phyloP scores from a whole-genome alignment of 768 basidiomycete genomes.

The Lactifluus pinguis region DNA sequence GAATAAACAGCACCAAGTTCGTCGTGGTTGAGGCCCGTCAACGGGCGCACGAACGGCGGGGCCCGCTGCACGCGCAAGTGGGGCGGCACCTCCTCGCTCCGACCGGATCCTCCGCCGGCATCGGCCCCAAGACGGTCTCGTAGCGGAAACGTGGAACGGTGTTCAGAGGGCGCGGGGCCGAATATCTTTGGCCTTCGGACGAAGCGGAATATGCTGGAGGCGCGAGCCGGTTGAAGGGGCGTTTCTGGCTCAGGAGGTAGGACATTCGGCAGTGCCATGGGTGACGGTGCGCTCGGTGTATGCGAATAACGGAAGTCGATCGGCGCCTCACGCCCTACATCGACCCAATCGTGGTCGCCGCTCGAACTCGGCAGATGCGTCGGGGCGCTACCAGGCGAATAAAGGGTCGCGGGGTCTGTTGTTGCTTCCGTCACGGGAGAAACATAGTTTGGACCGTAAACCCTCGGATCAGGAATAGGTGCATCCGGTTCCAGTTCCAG shows the following conservation, averaged over 20 bases:
- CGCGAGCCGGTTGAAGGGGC: slow-evolving; percentile 18
- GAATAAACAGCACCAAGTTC: slow-evolving; percentile 57
- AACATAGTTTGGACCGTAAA: slow-evolving; percentile 47
- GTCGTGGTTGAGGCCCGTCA: slow-evolving; percentile 59
- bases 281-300: slow-evolving; percentile 14
- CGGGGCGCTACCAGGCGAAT: slow-evolving; percentile 21
- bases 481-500: slow-evolving; percentile 18
- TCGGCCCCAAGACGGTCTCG: slow-evolving; percentile 29
- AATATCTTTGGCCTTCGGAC: slow-evolving; percentile 18
- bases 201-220: slow-evolving; percentile 14
- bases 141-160: slow-evolving; percentile 59
- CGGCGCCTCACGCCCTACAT: slow-evolving; percentile 40
- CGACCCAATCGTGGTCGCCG: slow-evolving; percentile 47
- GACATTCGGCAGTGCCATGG: background rate
- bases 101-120: slow-evolving; percentile 25
- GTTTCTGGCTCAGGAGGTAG: slow-evolving; percentile 12
- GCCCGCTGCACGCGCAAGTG: slow-evolving; percentile 61
- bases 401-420: slow-evolving; percentile 17
- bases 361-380: slow-evolving; percentile 20
- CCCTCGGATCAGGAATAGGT: slow-evolving; percentile 44
- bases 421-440: slow-evolving; percentile 12
- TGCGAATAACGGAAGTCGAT: slow-evolving; percentile 26
- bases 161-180: slow-evolving; percentile 24
- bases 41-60: slow-evolving; percentile 68
- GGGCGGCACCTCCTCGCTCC: slow-evolving; percentile 42